Evolutionary conservation across 345 rosid genomes (phyloP).

Genomic region (Dipteronia dyeriana): DNA sequence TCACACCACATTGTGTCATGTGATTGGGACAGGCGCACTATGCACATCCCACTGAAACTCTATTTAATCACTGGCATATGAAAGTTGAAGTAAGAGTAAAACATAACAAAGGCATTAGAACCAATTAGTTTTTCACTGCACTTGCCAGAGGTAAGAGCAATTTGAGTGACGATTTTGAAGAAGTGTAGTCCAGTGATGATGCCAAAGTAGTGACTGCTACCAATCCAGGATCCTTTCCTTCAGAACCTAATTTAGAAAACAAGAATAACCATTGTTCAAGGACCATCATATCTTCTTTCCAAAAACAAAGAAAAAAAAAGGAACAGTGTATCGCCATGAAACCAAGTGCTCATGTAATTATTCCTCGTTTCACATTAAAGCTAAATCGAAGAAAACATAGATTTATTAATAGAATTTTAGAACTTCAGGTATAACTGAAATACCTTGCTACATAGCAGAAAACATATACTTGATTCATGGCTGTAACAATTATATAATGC

Average conservation of each 20-base stretch:
- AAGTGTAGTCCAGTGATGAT: slow-evolving; percentile 74
- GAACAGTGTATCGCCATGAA: neutral
- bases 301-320: neutral
- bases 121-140: slow-evolving; percentile 19
- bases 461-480: neutral
- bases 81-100: slow-evolving; percentile 15
- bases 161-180: slow-evolving; percentile 69
- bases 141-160: slow-evolving; percentile 79
- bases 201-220: slow-evolving; percentile 66
- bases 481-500: no score
- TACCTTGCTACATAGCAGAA: neutral
- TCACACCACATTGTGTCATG: neutral
- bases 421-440: neutral
- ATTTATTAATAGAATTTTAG: neutral
- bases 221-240: slow-evolving; percentile 68
- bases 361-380: neutral
- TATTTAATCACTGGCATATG: neutral
- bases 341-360: neutral
- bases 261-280: neutral
- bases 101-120: neutral
- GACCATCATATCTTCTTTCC: neutral
- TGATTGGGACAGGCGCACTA: neutral
- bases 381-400: neutral
- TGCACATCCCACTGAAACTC: neutral
- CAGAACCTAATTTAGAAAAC: slow-evolving; percentile 45